phyloP scores from a whole-genome alignment of 2,329 filamentous ascomycete species.

The Chaetomium olivaceum region DNA sequence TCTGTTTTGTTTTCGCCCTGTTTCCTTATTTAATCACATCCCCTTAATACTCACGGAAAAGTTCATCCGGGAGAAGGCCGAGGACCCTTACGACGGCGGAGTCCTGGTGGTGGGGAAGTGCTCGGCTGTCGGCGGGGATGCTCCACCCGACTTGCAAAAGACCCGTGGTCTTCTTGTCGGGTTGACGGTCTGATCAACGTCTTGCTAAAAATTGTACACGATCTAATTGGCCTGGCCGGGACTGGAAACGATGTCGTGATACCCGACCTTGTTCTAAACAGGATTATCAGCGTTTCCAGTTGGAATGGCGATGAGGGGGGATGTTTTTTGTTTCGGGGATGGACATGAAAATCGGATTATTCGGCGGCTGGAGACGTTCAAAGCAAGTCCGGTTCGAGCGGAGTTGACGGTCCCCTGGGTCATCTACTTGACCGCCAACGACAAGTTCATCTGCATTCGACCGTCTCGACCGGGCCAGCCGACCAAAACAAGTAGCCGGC shows the following conservation, averaged over 20 bases:
- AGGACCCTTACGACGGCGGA: constrained; percentile 28
- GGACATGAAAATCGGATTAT: constrained; percentile 15
- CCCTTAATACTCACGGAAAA: constrained; percentile 46
- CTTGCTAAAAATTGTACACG: constrained; percentile 30
- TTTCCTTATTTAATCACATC: constrained; percentile 47
- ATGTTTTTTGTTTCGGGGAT: constrained; percentile 1
- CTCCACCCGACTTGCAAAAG: constrained; percentile 16
- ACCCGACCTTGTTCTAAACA: constrained; percentile 23
- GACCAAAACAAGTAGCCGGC: not conserved
- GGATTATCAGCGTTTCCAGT: constrained; percentile 24
- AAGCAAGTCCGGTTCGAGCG: not conserved
- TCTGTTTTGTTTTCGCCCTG: constrained; percentile 42
- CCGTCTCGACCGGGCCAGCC: not conserved
- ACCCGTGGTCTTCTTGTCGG: constrained; percentile 22
- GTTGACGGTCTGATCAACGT: constrained; percentile 19
- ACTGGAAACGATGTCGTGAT: constrained; percentile 23
- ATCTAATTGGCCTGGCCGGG: constrained; percentile 31
- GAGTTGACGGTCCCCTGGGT: not conserved
- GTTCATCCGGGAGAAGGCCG: constrained; percentile 34
- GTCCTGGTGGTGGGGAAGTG: constrained; percentile 27
- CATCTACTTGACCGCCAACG: not conserved
- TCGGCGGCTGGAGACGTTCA: constrained; percentile 11
- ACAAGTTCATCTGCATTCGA: not conserved
- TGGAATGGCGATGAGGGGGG: constrained; percentile 20
- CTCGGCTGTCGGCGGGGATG: constrained; percentile 24